Evolutionary conservation across 768 basidiomycete genomes (phyloP), one percentile per base, ranked within the genome.

Genomic region (Leccinum boreale): DNA sequence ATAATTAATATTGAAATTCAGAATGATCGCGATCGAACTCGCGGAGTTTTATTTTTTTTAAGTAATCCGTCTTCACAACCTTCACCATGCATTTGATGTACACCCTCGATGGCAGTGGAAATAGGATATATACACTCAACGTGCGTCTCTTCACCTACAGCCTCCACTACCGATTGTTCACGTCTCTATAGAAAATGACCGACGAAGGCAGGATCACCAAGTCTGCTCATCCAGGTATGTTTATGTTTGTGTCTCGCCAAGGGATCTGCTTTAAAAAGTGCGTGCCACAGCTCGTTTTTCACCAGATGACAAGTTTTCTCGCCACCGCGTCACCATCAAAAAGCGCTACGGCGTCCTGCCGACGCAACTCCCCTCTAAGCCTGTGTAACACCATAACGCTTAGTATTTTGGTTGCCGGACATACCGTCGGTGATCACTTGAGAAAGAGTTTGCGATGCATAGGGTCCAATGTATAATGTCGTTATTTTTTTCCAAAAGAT

Each of bases 281-380:
- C 10, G 14, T 14, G n/a, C 42, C 23, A 17, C 58, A 97, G 96
- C 96, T 15, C 94, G 97, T 42, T 98, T 98, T 77, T 98, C 96
- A 14, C 96, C 96, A 11, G 97, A 99, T 73, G 96, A 98, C 84
- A 98, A 98, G 78, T 98, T 96, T 77, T 96, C 94, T 60, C 84
- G 94, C 61, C 96, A 99, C 70, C 90, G 97, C 59, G 94, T 98
- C 59, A 97, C 94, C 5, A 87, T 98, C 70, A 98, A 98, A 80
- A 93, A 92, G 77, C 86, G 96, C 69, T 90, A 87, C 69, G 85
- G 86, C 58, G 84, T 97, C 56, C 85, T 99, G 61, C 84, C 87
- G 61, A 95, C 96, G 17, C 94, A 98, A 70, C 81, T 91, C 19
- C 94, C 96, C 26, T 76, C 82, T 54, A 94, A 93, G 74, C 94